Conservation (phyloP, 2,329 filamentous ascomycete genomes). For the Botrytis fragariae region DNA sequence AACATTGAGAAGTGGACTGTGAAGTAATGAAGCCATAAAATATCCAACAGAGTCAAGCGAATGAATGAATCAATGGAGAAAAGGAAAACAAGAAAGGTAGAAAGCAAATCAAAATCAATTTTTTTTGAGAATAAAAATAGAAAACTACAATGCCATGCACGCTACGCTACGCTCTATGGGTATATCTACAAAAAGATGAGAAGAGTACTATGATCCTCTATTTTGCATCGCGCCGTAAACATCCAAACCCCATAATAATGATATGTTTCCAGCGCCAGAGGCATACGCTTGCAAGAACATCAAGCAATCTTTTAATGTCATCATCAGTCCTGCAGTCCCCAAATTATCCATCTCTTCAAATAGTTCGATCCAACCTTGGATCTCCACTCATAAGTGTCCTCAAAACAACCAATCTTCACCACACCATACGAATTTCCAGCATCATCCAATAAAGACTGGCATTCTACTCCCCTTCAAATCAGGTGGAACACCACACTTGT, state of each 20-base stretch:
- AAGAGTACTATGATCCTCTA: constrained; percentile 10
- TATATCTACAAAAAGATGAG: neutral
- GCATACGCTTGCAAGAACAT: neutral
- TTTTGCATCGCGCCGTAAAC: neutral
- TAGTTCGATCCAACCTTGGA: neutral
- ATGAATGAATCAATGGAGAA: neutral
- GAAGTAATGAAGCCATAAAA: neutral
- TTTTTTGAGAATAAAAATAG: neutral
- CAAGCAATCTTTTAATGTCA: neutral
- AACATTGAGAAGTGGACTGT: neutral
- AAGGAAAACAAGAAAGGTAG: neutral
- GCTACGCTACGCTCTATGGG: constrained; percentile 5
- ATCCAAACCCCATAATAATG: neutral
- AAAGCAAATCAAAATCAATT: neutral
- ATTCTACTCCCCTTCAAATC: constrained; percentile 54
- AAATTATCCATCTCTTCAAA: neutral
- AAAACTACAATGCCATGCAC: neutral
- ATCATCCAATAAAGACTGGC: constrained; percentile 53
- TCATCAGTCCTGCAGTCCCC: neutral
- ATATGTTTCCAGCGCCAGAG: neutral
- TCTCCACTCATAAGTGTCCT: neutral
- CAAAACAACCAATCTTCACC: neutral
- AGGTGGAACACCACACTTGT: constrained; percentile 52
- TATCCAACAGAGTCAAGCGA: neutral
- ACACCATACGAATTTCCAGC: neutral